Evolutionary conservation across 495 filamentous ascomycete species (phyloP), one percentile per base, ranked within the genome.

Genomic region (Chaetomium tenue): DNA sequence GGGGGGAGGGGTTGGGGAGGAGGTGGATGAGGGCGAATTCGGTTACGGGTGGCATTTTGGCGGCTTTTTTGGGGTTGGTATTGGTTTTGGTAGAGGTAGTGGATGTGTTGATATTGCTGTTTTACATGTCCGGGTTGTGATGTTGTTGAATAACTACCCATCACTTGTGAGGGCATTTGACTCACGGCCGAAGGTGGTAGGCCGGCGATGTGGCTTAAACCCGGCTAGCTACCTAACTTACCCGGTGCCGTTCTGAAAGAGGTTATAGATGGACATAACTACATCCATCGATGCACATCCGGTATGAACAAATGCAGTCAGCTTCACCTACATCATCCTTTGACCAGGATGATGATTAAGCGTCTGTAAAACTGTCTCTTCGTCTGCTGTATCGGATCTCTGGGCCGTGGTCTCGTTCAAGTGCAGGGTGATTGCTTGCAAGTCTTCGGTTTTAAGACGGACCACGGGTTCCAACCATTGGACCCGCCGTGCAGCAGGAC

Each of bases 11-110:
- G 2, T 18, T 50, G 46, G 46, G n/a, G 46, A 20, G 23, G 46
- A 79, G 65, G 46, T 68, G 79, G 20, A 86, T 67, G 61, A 79
- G 76, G 64, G 83, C 82, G 52, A 87, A 63, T 66, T 86, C 81
- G 1, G 83, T 85, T 59, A 86, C 75, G 18, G 78, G 33, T 7
- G 33, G 58, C 83, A 87, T 84, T 53, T 53, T 71, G 26, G 16
- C 9, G 33, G 3, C 33, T 28, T 30, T 30, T 18, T 25, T 53
- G 37, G 18, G 3, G 1, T 40, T 26, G 12, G 9, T 42, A 6
- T 11, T 26, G 4, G 12, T 8, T 16, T 48, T 18, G 16, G 23
- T 20, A 11, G 15, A 9, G 37, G 16, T 33, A 33, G 46, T 5
- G n/a, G 9, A 20, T 20, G 46, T 11, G 3, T 11, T 50, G 20